Percentiles rank a stretch among this genome's conserved stretches.
Conservation (phyloP, 2,329 filamentous ascomycete genomes). For the Graphiopsis chlorocephala region DNA sequence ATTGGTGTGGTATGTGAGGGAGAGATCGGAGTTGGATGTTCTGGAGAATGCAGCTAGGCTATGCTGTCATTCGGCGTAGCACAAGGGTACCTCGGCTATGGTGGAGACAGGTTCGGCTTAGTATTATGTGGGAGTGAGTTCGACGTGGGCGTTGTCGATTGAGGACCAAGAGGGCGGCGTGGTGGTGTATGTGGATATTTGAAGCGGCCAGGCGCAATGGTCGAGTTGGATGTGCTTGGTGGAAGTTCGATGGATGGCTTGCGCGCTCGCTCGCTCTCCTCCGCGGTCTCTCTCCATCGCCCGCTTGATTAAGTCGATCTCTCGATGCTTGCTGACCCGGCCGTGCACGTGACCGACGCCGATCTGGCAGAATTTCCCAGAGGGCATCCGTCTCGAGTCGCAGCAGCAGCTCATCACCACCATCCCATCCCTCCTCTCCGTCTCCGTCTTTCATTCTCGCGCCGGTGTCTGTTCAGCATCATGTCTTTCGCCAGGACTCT, state of each 20-base stretch:
- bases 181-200: not conserved
- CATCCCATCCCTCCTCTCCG: conserved; percentile 6
- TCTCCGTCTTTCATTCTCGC: conserved; percentile 15
- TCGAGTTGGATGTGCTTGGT: not conserved
- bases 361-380: not conserved
- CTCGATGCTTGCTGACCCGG: not conserved
- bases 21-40: not conserved
- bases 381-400: not conserved
- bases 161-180: not conserved
- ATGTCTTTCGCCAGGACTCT: conserved; percentile 79
- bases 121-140: not conserved
- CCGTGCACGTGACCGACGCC: not conserved
- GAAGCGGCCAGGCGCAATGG: not conserved
- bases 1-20: conserved; percentile 34
- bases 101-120: not conserved
- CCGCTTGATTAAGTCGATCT: not conserved
- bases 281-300: not conserved
- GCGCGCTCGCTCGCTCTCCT: not conserved
- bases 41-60: conserved; percentile 7
- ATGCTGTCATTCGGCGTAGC: conserved; percentile 15
- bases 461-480: conserved; percentile 32
- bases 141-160: not conserved
- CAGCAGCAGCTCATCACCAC: not conserved
- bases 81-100: conserved; percentile 14
- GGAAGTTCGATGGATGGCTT: not conserved